Conservation (phyloP, 2,329 filamentous ascomycete genomes). For the Ceratocystis albifundus region DNA sequence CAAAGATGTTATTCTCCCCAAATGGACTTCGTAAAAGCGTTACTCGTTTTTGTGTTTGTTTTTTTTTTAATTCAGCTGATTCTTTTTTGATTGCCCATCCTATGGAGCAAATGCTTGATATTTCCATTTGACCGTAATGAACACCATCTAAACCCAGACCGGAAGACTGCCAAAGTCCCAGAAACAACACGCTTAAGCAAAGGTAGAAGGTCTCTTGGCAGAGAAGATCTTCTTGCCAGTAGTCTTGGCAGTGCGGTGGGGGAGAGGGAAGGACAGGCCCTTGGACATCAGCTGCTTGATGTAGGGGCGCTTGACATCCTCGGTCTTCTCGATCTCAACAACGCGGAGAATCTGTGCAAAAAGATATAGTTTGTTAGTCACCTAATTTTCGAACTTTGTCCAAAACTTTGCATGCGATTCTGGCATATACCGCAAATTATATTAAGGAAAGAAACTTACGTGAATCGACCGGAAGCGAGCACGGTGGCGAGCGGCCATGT, state of each 20-base stretch:
- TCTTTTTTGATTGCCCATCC: slow-evolving; percentile 24
- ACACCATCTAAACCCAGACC: slow-evolving; percentile 47
- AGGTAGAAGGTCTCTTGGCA: slow-evolving; percentile 87
- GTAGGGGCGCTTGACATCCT: slow-evolving; percentile 95
- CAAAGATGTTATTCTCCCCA: background rate
- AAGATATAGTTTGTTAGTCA: background rate
- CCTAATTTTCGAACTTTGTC: background rate
- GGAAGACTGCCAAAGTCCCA: slow-evolving; percentile 34
- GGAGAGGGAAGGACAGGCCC: slow-evolving; percentile 94
- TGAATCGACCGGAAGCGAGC: slow-evolving; percentile 97
- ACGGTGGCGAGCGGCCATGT: slow-evolving; percentile 97
- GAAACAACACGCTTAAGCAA: slow-evolving; percentile 66
- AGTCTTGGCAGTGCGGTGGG: slow-evolving; percentile 83
- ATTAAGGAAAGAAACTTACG: slow-evolving; percentile 48
- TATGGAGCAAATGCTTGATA: slow-evolving; percentile 41
- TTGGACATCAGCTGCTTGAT: slow-evolving; percentile 97
- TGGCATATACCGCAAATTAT: background rate
- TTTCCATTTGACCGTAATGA: slow-evolving; percentile 50
- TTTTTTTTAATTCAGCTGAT: slow-evolving; percentile 24
- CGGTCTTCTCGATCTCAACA: slow-evolving; percentile 88
- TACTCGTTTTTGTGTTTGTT: slow-evolving; percentile 18
- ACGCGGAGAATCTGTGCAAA: slow-evolving; percentile 79
- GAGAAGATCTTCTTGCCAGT: slow-evolving; percentile 83
- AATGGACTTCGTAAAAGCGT: slow-evolving; percentile 20
- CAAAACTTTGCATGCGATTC: background rate